Evolutionary conservation across 2,329 filamentous ascomycete genomes (phyloP).

Genomic region (Fonsecaea erecta): DNA sequence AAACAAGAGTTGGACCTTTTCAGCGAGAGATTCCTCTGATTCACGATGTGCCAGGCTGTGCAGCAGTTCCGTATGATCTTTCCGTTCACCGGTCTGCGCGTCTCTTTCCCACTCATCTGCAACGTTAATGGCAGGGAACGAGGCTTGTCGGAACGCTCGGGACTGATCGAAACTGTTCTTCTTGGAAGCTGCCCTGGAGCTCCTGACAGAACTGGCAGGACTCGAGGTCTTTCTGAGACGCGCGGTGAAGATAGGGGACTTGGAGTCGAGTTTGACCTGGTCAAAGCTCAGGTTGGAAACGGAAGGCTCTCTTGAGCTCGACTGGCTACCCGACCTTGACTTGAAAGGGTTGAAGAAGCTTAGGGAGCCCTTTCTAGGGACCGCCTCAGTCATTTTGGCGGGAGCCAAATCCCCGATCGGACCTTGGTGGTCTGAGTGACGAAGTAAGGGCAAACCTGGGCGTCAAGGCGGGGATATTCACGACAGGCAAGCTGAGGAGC

Average conservation of each 20-base stretch:
- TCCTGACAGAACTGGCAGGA: conserved; percentile 7
- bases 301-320: conserved; percentile 25
- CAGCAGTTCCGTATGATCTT: conserved; percentile 38
- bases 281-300: conserved; percentile 22
- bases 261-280: conserved; percentile 12
- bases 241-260: conserved; percentile 4
- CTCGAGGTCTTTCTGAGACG: conserved; percentile 24
- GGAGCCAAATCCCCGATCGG: not conserved
- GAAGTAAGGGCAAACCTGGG: not conserved
- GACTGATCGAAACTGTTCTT: conserved; percentile 22
- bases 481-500: not conserved
- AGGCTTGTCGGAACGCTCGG: conserved; percentile 17
- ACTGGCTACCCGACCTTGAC: conserved; percentile 18
- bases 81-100: conserved; percentile 37
- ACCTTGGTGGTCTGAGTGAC: not conserved
- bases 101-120: conserved; percentile 33
- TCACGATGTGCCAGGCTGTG: conserved; percentile 35
- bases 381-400: conserved; percentile 23
- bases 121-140: conserved; percentile 18
- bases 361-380: conserved; percentile 26
- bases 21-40: conserved; percentile 25
- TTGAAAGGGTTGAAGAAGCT: conserved; percentile 32
- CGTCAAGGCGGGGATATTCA: not conserved
- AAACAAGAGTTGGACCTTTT: conserved; percentile 22
- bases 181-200: conserved; percentile 8